These are phyloP conservation scores for Suhomyces coccinellae DNA, from an alignment of 1,139 yeast species.

Conservation along the genomic window DNA sequence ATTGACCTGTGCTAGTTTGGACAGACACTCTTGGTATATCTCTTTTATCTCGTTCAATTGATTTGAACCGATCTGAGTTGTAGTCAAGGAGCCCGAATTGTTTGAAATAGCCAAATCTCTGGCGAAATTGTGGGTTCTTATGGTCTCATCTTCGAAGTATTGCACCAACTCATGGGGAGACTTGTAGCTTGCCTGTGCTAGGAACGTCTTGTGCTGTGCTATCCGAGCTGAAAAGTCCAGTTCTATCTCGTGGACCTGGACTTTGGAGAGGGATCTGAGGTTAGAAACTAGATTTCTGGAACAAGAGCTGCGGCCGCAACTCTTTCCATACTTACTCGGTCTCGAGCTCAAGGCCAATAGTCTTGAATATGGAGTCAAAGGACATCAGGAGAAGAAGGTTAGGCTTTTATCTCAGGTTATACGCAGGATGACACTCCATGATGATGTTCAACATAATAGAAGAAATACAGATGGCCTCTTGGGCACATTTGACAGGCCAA, in stretches of 20 bases:
- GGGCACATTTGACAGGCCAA: no score
- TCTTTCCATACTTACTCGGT: slow-evolving; percentile 4
- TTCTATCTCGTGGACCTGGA: slow-evolving; percentile 5
- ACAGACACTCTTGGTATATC: neutral
- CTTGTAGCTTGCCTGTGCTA: slow-evolving; percentile 1
- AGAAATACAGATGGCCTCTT: no score
- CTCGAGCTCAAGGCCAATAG: slow-evolving; percentile 5
- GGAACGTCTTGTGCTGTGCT: neutral
- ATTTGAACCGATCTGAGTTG: neutral
- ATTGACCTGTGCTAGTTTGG: neutral
- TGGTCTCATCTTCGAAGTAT: neutral
- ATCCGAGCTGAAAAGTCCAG: neutral
- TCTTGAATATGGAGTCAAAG: slow-evolving; percentile 1
- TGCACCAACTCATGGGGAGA: slow-evolving; percentile 3
- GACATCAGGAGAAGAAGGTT: no score
- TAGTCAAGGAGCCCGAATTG: no score
- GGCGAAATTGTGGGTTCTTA: no score
- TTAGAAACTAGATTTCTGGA: neutral
- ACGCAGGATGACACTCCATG: no score
- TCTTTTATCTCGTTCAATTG: neutral
- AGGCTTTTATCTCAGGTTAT: no score
- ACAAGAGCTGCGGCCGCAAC: no score
- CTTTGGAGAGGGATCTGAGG: slow-evolving; percentile 5
- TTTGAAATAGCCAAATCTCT: no score
- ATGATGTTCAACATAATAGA: no score